These are phyloP conservation scores for Calonectria hawksworthii DNA, from an alignment of 2,329 filamentous ascomycete genomes.

Conservation along the genomic window DNA sequence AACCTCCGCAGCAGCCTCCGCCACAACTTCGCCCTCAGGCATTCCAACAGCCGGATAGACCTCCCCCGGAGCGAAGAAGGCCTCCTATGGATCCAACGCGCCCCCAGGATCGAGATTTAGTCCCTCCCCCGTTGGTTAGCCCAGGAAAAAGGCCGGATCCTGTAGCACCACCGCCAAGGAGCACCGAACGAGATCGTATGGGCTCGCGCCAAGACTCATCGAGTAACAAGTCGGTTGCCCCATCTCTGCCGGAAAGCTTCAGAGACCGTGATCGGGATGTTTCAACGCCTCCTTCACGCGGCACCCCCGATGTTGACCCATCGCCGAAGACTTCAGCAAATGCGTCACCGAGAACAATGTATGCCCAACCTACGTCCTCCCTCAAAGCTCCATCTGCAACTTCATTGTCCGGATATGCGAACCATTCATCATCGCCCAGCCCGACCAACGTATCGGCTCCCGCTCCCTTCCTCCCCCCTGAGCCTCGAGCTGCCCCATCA, in stretches of 20 bases:
- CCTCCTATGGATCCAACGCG: slow-evolving; percentile 75
- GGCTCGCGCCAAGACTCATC: slow-evolving; percentile 61
- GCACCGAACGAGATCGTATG: slow-evolving; percentile 59
- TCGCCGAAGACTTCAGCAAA: slow-evolving; percentile 2
- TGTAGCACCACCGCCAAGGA: slow-evolving; percentile 64
- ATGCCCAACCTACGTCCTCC: slow-evolving; percentile 30
- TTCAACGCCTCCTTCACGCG: slow-evolving; percentile 36
- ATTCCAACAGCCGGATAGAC: slow-evolving; percentile 53
- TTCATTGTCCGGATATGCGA: slow-evolving; percentile 44
- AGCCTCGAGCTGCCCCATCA: slow-evolving; percentile 31
- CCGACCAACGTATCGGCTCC: slow-evolving; percentile 41
- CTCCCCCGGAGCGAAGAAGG: slow-evolving; percentile 73
- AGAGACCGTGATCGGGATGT: slow-evolving; percentile 53
- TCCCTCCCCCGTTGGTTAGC: slow-evolving; percentile 71
- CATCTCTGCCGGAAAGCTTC: slow-evolving; percentile 50
- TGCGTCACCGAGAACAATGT: not conserved
- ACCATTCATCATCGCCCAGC: slow-evolving; percentile 31
- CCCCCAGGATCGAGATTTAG: slow-evolving; percentile 67
- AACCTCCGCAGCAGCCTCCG: slow-evolving; percentile 45
- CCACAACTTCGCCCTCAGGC: slow-evolving; percentile 46
- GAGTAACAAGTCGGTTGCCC: slow-evolving; percentile 43
- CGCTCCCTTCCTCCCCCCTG: slow-evolving; percentile 43
- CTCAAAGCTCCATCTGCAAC: slow-evolving; percentile 40
- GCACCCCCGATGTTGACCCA: slow-evolving; percentile 34
- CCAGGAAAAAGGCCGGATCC: slow-evolving; percentile 61